These are phyloP conservation scores for Neonothopanus nambi DNA, from an alignment of 1,284 basidiomycete species.

Conservation along the genomic window DNA sequence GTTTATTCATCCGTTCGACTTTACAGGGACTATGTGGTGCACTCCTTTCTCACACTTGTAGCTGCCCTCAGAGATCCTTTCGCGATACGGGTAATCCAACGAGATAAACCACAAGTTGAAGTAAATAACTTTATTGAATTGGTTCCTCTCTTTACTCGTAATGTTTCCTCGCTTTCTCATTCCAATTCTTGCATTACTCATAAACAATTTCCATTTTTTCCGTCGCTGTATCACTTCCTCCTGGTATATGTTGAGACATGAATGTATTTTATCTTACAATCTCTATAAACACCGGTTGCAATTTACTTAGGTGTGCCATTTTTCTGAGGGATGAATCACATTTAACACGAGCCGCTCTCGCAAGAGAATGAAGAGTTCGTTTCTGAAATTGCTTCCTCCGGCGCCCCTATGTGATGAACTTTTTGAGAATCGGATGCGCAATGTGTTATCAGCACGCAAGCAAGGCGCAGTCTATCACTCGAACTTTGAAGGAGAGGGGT, in stretches of 20 bases:
- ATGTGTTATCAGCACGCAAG: too few species aligned
- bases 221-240: neutral
- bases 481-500: too few species aligned
- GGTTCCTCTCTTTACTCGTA: too few species aligned
- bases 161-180: neutral
- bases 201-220: neutral
- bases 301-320: too few species aligned
- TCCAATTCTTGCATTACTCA: neutral
- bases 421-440: too few species aligned
- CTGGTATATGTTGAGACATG: slow-evolving; percentile 6
- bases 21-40: slow-evolving; percentile 38
- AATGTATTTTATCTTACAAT: slow-evolving; percentile 4
- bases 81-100: neutral
- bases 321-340: too few species aligned
- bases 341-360: too few species aligned
- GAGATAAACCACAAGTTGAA: neutral
- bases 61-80: neutral
- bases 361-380: too few species aligned
- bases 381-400: too few species aligned
- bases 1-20: slow-evolving; percentile 49
- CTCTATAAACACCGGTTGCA: neutral
- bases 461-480: too few species aligned
- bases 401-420: too few species aligned
- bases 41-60: neutral
- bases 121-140: neutral